Base-by-base conservation (phyloP, 257 asterid species). In the Anisodus tanguticus region DNA sequence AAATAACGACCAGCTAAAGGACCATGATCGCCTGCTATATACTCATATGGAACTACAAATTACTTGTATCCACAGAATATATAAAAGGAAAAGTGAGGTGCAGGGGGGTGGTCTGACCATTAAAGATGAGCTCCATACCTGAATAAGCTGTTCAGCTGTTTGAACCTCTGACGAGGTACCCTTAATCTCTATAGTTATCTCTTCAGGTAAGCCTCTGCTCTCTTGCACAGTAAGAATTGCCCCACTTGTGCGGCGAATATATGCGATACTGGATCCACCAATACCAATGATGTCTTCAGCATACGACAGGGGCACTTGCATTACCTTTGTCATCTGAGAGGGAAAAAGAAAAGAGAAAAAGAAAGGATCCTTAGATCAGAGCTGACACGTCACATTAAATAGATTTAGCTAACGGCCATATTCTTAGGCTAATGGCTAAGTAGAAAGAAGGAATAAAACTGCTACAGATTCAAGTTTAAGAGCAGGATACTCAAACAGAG, bases 261-360 rank as follows among this genome's bases (percentile, higher is more conserved):
- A 91, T 64, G 92, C 97, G 72, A 95, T 95, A 85, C 91, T 94
- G 57, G 94, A 63, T 45, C 99, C 97, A 45, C 88, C 92, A 82
- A 90, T 89, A 79, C 99, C 99, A 55, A 94, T 94, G 79, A 95
- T 92, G 81, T 94, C 98, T 89, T 95, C 99, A 37, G 97, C 99
- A 89, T 91, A 95, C 12, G 88, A 82, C 15, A 94, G 92, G 39
- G 99, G 98, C 82, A 95, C 89, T 88, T 94, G 97, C 97, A 94
- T 93, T 47, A 92, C 94, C 91, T 94, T 94, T 55, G 94, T 89
- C 70, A 95, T 78, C 99, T 95, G 86, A 84, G 31, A 76, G 39
- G n/a, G 47, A 5, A 76, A 12, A 76, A 76, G 63, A 76, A 26
- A 35, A 1, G 17, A 74, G 47, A 5, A 76, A 12, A 76, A 76